These are phyloP conservation scores for Wickerhamiella brachini DNA, from an alignment of 805 yeast species.

Conservation along the genomic window DNA sequence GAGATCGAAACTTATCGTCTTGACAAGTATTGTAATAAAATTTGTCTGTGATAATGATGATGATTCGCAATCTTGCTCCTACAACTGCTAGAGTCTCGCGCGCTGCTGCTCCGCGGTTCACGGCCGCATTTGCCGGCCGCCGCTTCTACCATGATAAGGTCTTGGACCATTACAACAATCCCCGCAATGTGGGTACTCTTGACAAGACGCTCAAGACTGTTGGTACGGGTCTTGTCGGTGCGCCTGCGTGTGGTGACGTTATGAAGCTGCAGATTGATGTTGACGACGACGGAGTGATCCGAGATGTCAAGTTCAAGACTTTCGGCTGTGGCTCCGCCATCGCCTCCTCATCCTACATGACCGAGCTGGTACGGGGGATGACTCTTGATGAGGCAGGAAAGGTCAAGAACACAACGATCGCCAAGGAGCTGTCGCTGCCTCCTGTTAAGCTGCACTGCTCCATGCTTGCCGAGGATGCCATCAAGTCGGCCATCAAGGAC, in stretches of 20 bases:
- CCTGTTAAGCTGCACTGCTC: slow-evolving; percentile 97
- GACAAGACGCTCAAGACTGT: slow-evolving; percentile 64
- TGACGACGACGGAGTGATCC: slow-evolving; percentile 77
- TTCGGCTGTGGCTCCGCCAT: slow-evolving; percentile 99
- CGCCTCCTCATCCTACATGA: slow-evolving; percentile 88
- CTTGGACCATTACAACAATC: slow-evolving; percentile 90
- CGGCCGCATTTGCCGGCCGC: neutral
- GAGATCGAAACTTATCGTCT: neutral
- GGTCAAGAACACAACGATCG: slow-evolving; percentile 88
- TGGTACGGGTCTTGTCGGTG: slow-evolving; percentile 96
- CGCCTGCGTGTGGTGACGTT: slow-evolving; percentile 99
- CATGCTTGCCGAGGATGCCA: slow-evolving; percentile 98
- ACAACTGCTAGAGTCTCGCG: neutral
- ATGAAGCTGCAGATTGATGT: slow-evolving; percentile 95
- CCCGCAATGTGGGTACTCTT: slow-evolving; percentile 90
- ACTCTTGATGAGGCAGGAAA: slow-evolving; percentile 83
- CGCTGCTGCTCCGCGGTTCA: neutral
- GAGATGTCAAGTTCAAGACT: slow-evolving; percentile 94
- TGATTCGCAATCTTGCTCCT: neutral
- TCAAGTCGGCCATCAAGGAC: slow-evolving; percentile 92
- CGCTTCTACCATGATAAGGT: slow-evolving; percentile 75
- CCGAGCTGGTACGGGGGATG: slow-evolving; percentile 91
- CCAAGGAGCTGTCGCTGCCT: slow-evolving; percentile 86
- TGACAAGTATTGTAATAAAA: neutral
- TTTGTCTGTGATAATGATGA: neutral